Evolutionary conservation across 441 rosid species (phyloP).

Genomic region (Croton setiger): DNA sequence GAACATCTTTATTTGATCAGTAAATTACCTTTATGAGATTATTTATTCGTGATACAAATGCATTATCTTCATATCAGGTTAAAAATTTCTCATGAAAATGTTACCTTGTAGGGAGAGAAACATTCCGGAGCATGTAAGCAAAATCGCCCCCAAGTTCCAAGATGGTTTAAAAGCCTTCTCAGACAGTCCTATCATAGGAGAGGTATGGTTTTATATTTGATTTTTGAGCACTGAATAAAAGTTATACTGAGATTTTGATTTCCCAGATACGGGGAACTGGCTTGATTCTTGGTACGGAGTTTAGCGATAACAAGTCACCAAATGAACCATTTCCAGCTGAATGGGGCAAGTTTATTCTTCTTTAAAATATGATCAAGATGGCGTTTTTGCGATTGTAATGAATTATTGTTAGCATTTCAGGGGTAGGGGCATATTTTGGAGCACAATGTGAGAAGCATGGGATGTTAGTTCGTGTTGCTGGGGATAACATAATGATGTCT

Average conservation of each 20-base stretch:
- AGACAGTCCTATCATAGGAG: constrained; percentile 83
- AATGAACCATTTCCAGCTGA: constrained; percentile 85
- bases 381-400: neutral
- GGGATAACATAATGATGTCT: constrained; percentile 92
- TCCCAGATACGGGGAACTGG: constrained; percentile 90
- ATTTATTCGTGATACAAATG: neutral
- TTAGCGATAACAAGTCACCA: constrained; percentile 80
- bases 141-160: constrained; percentile 69
- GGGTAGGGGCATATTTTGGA: constrained; percentile 82
- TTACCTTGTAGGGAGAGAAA: constrained; percentile 68
- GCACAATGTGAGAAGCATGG: constrained; percentile 78
- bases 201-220: constrained; percentile 38
- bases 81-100: neutral
- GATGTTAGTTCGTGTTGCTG: constrained; percentile 81
- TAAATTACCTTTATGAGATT: neutral
- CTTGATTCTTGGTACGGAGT: constrained; percentile 86
- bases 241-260: constrained; percentile 2
- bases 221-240: too few relatives aligned
- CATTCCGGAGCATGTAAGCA: constrained; percentile 51
- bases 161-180: constrained; percentile 79
- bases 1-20: neutral
- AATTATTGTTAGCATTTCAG: constrained; percentile 29
- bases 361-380: neutral
- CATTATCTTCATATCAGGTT: neutral
- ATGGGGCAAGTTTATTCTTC: constrained; percentile 65